phyloP scores from a whole-genome alignment of 805 yeast species.

The Ogataea corticis region DNA sequence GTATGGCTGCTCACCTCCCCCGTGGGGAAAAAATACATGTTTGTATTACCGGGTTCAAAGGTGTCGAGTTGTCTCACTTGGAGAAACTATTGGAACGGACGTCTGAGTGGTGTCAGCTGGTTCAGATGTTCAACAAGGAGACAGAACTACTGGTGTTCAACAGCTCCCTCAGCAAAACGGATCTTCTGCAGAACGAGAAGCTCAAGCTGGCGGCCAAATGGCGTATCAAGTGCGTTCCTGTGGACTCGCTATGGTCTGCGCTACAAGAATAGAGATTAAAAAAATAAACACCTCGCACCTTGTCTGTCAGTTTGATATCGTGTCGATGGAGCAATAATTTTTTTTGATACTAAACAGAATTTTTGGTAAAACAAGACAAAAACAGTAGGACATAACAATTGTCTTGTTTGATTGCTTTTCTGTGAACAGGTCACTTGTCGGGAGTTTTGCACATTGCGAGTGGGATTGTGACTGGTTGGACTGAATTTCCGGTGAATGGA shows the following conservation, averaged over 20 bases:
- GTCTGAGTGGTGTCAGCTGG: slow-evolving; percentile 43
- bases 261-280: background rate
- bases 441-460: background rate
- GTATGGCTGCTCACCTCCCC: background rate
- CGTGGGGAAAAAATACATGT: slow-evolving; percentile 13
- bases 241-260: slow-evolving; percentile 14
- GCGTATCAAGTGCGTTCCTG: slow-evolving; percentile 19
- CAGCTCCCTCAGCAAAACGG: slow-evolving; percentile 13
- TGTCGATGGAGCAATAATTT: background rate
- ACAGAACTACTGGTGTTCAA: slow-evolving; percentile 59
- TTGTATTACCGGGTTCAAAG: slow-evolving; percentile 33
- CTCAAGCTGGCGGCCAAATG: slow-evolving; percentile 27
- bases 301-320: background rate
- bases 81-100: slow-evolving; percentile 54
- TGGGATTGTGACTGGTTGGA: too few species aligned
- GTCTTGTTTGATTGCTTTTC: background rate
- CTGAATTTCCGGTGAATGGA: background rate
- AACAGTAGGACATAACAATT: background rate
- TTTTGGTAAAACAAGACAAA: background rate
- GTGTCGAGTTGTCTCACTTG: slow-evolving; percentile 32
- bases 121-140: slow-evolving; percentile 48
- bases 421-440: background rate
- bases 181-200: slow-evolving; percentile 22
- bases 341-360: background rate
- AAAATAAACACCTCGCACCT: background rate